Conservation (phyloP, 495 filamentous ascomycete genomes). For the Rhypophila decipiens region DNA sequence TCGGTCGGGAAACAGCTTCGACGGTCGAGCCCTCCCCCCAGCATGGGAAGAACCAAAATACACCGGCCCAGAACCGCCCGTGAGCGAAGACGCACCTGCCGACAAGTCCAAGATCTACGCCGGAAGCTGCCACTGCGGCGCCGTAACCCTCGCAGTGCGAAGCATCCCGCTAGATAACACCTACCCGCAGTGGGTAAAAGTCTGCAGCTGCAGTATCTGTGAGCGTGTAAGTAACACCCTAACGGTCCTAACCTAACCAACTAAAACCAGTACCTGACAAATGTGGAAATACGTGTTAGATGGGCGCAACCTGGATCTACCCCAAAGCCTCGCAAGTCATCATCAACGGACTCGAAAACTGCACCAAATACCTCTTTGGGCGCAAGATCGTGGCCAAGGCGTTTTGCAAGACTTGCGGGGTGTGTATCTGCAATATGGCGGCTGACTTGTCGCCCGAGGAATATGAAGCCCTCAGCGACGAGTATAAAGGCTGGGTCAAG, state of each 20-base stretch:
- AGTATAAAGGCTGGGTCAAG: slow-evolving; percentile 13
- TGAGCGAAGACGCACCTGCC: too few relatives aligned
- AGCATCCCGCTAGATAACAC: slow-evolving; percentile 24
- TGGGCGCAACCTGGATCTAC: slow-evolving; percentile 25
- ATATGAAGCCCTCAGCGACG: slow-evolving; percentile 10
- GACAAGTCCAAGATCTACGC: neutral
- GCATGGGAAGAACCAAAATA: slow-evolving; percentile 26
- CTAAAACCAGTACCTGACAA: too few relatives aligned
- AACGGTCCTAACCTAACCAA: neutral
- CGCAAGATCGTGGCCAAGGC: slow-evolving; percentile 14
- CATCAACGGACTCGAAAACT: slow-evolving; percentile 23
- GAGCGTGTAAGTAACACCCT: slow-evolving; percentile 24
- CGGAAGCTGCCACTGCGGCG: neutral
- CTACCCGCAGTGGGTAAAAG: slow-evolving; percentile 7
- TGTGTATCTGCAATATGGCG: slow-evolving; percentile 16
- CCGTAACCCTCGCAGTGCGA: slow-evolving; percentile 22
- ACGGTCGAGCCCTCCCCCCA: slow-evolving; percentile 23
- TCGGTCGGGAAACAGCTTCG: slow-evolving; percentile 23
- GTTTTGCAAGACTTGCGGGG: slow-evolving; percentile 40
- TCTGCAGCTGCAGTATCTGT: slow-evolving; percentile 40
- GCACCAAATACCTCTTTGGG: slow-evolving; percentile 24
- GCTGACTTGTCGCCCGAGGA: slow-evolving; percentile 9
- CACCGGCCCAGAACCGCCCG: slow-evolving; percentile 28
- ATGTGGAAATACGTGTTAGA: too few relatives aligned
- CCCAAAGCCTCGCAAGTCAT: slow-evolving; percentile 16